Conservation (phyloP, 345 rosid genomes). For the Clausena lansium region DNA sequence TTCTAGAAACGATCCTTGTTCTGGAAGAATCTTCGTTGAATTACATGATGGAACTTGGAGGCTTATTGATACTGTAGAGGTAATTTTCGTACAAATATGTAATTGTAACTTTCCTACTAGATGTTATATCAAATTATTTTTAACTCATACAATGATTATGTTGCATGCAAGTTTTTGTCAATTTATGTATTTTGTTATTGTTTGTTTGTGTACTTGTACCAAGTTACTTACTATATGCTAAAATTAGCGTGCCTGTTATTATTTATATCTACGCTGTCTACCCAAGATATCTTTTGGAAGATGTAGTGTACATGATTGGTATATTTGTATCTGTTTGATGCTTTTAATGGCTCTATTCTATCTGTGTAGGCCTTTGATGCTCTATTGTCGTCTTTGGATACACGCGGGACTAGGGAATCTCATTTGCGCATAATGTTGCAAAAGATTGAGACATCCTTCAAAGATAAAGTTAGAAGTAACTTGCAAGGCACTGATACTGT, state of each 20-base stretch:
- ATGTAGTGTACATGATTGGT: background rate
- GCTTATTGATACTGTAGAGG: slow-evolving; percentile 91
- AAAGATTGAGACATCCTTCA: slow-evolving; percentile 75
- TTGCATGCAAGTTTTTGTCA: background rate
- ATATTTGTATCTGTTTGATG: background rate
- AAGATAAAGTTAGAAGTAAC: slow-evolving; percentile 51
- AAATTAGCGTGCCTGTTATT: background rate
- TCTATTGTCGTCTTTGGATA: slow-evolving; percentile 73
- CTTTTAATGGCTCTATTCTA: background rate
- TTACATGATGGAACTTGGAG: slow-evolving; percentile 78
- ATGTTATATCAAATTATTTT: slow-evolving; percentile 2
- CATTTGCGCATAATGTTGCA: slow-evolving; percentile 89
- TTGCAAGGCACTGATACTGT: slow-evolving; percentile 26
- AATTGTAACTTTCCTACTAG: background rate
- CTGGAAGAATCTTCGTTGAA: slow-evolving; percentile 90
- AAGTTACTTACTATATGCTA: background rate
- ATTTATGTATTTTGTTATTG: background rate
- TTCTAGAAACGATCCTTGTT: slow-evolving; percentile 83
- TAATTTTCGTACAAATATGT: slow-evolving; percentile 14
- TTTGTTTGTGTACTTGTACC: background rate
- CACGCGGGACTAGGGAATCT: slow-evolving; percentile 93
- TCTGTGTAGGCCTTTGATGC: slow-evolving; percentile 77
- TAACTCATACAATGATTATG: background rate
- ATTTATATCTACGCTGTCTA: background rate
- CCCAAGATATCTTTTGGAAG: background rate